Conservation (phyloP, 345 rosid species). For the Eucalyptus tenuipes region DNA sequence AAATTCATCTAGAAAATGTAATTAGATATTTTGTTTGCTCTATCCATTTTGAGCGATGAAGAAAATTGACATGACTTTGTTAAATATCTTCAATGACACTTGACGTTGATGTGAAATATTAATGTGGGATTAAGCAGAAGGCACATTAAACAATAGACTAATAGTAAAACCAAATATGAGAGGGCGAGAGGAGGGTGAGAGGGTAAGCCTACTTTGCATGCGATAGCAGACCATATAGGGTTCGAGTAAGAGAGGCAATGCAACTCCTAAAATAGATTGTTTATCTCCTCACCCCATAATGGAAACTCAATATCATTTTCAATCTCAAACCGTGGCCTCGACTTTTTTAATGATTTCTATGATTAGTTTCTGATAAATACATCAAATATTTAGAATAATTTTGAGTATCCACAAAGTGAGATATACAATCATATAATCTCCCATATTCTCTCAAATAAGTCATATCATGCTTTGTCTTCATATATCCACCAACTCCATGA, state of each 20-base stretch:
- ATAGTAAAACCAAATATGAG: neutral
- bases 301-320: neutral
- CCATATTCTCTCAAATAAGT: neutral
- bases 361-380: neutral
- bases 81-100: neutral
- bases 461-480: neutral
- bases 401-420: neutral
- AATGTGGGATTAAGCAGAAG: neutral
- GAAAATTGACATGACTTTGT: neutral
- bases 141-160: neutral
- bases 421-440: neutral
- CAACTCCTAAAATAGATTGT: neutral
- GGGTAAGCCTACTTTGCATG: neutral
- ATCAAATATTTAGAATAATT: neutral
- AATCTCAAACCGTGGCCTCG: neutral
- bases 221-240: neutral
- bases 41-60: neutral
- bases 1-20: neutral
- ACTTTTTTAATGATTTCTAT: neutral
- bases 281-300: neutral
- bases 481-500: neutral
- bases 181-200: neutral
- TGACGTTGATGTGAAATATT: neutral
- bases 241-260: neutral
- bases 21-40: neutral